Conservation (phyloP, 2,329 filamentous ascomycete genomes). For the Lasiodiplodia gonubiensis region DNA sequence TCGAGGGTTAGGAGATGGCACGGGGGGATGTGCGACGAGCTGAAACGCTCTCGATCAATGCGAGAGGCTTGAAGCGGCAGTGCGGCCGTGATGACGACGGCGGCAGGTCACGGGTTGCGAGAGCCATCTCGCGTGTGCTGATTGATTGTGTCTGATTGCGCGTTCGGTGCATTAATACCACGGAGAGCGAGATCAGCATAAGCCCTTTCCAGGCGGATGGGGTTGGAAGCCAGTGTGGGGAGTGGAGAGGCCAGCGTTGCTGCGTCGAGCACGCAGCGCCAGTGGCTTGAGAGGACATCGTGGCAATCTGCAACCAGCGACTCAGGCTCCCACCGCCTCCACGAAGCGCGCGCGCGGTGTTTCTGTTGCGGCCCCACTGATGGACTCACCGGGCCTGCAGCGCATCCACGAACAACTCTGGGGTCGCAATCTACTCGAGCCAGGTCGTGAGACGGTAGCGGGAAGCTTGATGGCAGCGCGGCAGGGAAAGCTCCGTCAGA, state of each 20-base stretch:
- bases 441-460: slow-evolving; percentile 22
- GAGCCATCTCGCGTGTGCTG: slow-evolving; percentile 9
- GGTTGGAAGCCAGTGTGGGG: neutral
- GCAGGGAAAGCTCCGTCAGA: slow-evolving; percentile 6
- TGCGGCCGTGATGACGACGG: slow-evolving; percentile 16
- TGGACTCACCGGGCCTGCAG: slow-evolving; percentile 3
- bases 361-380: slow-evolving; percentile 6
- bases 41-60: slow-evolving; percentile 5
- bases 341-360: neutral
- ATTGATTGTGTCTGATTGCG: slow-evolving; percentile 19
- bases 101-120: slow-evolving; percentile 17
- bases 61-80: slow-evolving; percentile 22
- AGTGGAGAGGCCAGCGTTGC: neutral
- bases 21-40: slow-evolving; percentile 10
- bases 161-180: slow-evolving; percentile 15
- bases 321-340: slow-evolving; percentile 1
- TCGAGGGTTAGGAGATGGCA: neutral
- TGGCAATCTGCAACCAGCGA: slow-evolving; percentile 1
- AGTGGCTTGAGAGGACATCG: neutral
- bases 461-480: slow-evolving; percentile 5
- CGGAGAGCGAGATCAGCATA: slow-evolving; percentile 17
- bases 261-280: neutral
- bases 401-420: slow-evolving; percentile 11
- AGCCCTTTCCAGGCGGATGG: neutral
- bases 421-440: slow-evolving; percentile 25